Evolutionary conservation across 116 monocot species (phyloP), one percentile per base, ranked within the genome.

Genomic region (Iris pallida): DNA sequence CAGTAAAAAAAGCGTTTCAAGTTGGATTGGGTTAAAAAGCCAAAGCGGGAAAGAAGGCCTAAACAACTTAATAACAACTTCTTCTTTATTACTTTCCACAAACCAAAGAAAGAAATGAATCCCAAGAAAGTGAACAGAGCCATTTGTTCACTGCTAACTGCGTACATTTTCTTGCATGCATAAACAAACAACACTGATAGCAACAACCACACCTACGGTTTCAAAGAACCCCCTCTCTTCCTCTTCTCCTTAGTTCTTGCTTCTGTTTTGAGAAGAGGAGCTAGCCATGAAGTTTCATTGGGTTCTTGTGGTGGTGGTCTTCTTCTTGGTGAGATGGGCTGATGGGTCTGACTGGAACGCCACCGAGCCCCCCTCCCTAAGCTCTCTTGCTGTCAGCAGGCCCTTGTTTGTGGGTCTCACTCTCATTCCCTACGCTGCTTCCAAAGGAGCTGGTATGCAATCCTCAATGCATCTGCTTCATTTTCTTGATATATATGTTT

Each of bases 371-470:
- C 49, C 13, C 8, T 65, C 10, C 51, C 30, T 49, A 12, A 14
- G 17, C 30, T 49, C 20, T 67, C 14, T 52, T 7, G 14, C 54
- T 53, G 51, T 10, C 53, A 67, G 53, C 42, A 42, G 9, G 9
- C 53, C 54, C 8, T 53, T 54, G 53, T 16, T 42, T 42, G 67
- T 67, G 53, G 54, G 54, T 12, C 19, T 67, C 1, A 53, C 67
- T 1, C 67, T 67, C 42, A 67, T 67, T 16, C 20, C 67, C 8
- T 16, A 49, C 20, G 67, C 67, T 43, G 43, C 14, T 67, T 53
- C 53, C 3, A 67, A 54, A 54, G 67, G 67, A 54, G 67, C 67
- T 42, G 67, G 67, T 67, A 67, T 54, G 54, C 6, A 7, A 53
- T 13, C 54, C 8, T 42, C 18, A 3, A 61, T 40, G 4, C 8